phyloP scores from a whole-genome alignment of 192 early-diverging fungal genomes.

The Coemansia umbellata region DNA sequence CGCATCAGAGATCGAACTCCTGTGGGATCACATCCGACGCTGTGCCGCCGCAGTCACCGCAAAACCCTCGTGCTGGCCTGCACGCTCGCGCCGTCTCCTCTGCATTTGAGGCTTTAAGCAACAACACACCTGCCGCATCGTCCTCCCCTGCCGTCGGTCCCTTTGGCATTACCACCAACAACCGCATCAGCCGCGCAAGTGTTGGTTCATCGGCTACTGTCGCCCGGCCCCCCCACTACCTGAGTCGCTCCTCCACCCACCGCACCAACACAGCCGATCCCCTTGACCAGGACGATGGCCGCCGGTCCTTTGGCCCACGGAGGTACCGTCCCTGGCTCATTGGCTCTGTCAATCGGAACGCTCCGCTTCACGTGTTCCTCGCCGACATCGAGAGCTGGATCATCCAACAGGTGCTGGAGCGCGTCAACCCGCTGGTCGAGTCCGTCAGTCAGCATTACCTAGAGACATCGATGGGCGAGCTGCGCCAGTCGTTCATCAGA shows the following conservation, averaged over 20 bases:
- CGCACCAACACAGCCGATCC: conserved; percentile 8
- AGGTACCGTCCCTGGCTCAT: conserved; percentile 47
- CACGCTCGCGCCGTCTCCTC: conserved; percentile 46
- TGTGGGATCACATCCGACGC: conserved; percentile 19
- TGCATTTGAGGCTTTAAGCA: conserved; percentile 37
- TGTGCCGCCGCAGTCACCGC: conserved; percentile 20
- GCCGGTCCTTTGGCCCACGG: too few species aligned
- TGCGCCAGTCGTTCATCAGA: conserved; percentile 37
- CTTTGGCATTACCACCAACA: conserved; percentile 4
- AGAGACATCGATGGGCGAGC: conserved; percentile 28
- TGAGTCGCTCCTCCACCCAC: conserved; percentile 16
- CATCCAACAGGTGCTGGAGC: conserved; percentile 46
- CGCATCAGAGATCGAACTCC: conserved; percentile 23
- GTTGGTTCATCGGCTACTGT: too few species aligned
- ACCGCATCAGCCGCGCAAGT: background rate
- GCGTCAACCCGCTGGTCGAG: conserved; percentile 45
- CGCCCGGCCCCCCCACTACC: too few species aligned
- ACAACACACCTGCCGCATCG: conserved; percentile 7
- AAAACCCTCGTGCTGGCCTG: conserved; percentile 24
- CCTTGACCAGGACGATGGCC: conserved; percentile 11
- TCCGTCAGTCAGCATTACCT: conserved; percentile 42
- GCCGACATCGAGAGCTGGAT: conserved; percentile 49
- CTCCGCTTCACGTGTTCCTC: conserved; percentile 46
- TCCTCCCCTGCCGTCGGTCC: conserved; percentile 24
- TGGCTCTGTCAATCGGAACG: conserved; percentile 29